phyloP scores from a whole-genome alignment of 352 stramenopile genomes.

The Phytophthora fragariae region DNA sequence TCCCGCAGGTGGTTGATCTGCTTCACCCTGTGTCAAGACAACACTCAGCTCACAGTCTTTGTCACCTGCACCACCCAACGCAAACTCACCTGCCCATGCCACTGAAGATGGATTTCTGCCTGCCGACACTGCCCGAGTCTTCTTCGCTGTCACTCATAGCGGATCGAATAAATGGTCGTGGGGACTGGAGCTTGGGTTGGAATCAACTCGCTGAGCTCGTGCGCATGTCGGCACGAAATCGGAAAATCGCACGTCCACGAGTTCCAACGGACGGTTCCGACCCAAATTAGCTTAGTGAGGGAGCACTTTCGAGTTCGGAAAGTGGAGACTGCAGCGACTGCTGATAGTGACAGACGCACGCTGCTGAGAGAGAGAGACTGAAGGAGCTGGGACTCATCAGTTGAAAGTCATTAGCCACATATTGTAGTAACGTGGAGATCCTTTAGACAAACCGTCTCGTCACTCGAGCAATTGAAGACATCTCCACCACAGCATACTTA shows the following conservation, averaged over 20 bases:
- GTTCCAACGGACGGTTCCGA: constrained; percentile 7
- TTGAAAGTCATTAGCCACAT: no score
- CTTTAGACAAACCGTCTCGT: no score
- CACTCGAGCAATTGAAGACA: no score
- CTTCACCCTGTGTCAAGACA: constrained; percentile 40
- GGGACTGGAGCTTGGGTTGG: neutral
- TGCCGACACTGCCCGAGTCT: constrained; percentile 33
- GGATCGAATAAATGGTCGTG: neutral
- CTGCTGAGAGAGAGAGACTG: no score
- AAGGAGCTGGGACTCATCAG: no score
- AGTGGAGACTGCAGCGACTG: no score
- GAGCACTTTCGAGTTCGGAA: neutral
- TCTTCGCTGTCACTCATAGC: constrained; percentile 58
- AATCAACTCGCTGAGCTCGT: constrained; percentile 21
- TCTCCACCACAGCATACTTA: no score
- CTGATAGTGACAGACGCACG: no score
- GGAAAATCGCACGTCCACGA: neutral
- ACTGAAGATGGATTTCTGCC: constrained; percentile 60
- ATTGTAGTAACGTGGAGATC: no score
- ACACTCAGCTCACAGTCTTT: neutral
- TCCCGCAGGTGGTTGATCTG: constrained; percentile 63
- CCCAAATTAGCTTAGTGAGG: constrained; percentile 25
- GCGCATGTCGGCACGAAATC: constrained; percentile 16
- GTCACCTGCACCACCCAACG: neutral
- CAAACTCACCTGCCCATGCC: constrained; percentile 45